phyloP scores from a whole-genome alignment of 495 filamentous ascomycete species.

The Penicillium psychrofluorescens region DNA sequence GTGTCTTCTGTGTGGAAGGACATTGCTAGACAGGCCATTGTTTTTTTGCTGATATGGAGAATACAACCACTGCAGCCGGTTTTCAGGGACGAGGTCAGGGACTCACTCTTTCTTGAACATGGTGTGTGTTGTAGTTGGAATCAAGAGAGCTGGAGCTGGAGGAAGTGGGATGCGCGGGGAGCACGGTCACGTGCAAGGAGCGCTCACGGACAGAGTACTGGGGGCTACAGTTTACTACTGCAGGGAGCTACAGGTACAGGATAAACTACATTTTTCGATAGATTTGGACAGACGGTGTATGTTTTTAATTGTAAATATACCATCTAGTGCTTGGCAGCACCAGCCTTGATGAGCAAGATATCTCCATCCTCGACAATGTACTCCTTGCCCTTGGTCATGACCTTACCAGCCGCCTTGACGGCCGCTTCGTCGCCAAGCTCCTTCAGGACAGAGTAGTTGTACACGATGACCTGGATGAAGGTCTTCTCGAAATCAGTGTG shows the following conservation, averaged over 20 bases:
- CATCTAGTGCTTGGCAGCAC: constrained; percentile 74
- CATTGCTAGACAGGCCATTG: too few species aligned
- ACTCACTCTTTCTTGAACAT: constrained; percentile 94
- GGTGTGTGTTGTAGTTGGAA: constrained; percentile 13
- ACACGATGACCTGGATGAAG: constrained; percentile 94
- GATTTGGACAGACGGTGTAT: constrained; percentile 1
- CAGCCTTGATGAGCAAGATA: constrained; percentile 85
- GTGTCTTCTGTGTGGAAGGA: too few species aligned
- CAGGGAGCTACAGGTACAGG: too few species aligned
- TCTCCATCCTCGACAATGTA: constrained; percentile 59
- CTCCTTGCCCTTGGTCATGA: constrained; percentile 99
- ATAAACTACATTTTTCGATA: neutral
- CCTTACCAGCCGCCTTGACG: constrained; percentile 88
- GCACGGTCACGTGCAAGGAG: constrained; percentile 15
- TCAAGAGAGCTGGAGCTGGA: constrained; percentile 7
- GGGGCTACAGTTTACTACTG: too few species aligned
- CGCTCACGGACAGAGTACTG: too few species aligned
- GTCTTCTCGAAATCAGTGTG: constrained; percentile 99
- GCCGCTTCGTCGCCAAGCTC: constrained; percentile 82
- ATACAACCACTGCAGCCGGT: too few species aligned
- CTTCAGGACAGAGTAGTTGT: constrained; percentile 70
- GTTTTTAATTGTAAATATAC: neutral
- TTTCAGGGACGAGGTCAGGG: too few species aligned
- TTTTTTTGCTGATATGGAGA: neutral
- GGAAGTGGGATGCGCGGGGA: constrained; percentile 30